Conservation (phyloP, 1,284 basidiomycete species). For the Sanghuangporus baumii region DNA sequence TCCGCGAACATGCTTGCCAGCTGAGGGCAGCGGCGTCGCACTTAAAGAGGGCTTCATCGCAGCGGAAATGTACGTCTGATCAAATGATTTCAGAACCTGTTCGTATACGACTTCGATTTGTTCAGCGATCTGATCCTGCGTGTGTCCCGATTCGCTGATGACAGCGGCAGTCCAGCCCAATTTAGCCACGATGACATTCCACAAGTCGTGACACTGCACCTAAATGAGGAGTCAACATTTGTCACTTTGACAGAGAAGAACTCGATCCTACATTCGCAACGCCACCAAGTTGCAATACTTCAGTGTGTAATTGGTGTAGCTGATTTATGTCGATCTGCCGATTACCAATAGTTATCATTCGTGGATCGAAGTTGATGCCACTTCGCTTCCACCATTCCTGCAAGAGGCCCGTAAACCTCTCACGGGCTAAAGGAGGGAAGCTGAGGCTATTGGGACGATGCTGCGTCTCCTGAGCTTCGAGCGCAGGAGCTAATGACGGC, state of each 20-base stretch:
- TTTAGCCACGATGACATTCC: conserved; percentile 58
- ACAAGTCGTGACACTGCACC: conserved; percentile 53
- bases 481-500: neutral
- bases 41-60: conserved; percentile 24
- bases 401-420: neutral
- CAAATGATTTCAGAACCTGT: conserved; percentile 51
- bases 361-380: neutral
- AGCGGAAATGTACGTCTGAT: conserved; percentile 38
- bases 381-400: neutral
- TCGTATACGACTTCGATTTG: conserved; percentile 57
- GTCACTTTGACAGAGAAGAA: neutral
- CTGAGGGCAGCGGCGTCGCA: conserved; percentile 9
- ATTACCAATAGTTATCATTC: neutral
- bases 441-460: neutral
- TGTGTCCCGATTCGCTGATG: conserved; percentile 48
- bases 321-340: conserved; percentile 37
- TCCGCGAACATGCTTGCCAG: conserved; percentile 39
- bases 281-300: conserved; percentile 55
- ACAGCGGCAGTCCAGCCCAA: conserved; percentile 49
- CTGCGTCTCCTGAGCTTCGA: conserved; percentile 5
- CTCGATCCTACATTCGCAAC: conserved; percentile 35
- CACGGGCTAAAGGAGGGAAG: neutral
- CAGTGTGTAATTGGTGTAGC: conserved; percentile 47
- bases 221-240: conserved; percentile 22
- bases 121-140: conserved; percentile 52